Evolutionary conservation across 2,329 filamentous ascomycete species (phyloP), one percentile per base, ranked within the genome.

Genomic region (Stenocarpella maydis): DNA sequence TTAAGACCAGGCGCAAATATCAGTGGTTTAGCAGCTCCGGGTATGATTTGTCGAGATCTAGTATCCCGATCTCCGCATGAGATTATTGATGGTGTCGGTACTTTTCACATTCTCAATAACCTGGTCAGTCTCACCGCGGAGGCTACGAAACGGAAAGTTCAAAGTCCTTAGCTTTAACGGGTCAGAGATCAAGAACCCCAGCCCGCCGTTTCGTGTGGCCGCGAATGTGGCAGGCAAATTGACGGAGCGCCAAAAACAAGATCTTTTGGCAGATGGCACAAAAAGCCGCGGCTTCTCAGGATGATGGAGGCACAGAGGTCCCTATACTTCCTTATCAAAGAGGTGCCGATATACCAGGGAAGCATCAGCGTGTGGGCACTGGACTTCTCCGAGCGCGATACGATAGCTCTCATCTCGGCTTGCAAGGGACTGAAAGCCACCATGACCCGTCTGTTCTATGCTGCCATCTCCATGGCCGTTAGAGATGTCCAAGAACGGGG

Each of bases 181-280:
- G 21, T 43, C 37, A 14, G 37, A 58, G 12, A 58, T 6, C 21
- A 41, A 26, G 4, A 43, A 58, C 17, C 54, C 43, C 37, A 58
- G 54, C 54, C 54, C 54, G 19, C 54, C 54, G 4, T 58, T 58
- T 24, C 54, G 54, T 2, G 24, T 58, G 9, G 54, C 54, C 37
- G 54, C 37, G 37, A 58, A 58, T n/a, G 37, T 58, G 4, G 37
- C 54, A n/a, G 28, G 37, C 9, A 17, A 58, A 15, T 41, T 58
- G 54, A 58, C 54, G 1, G 37, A 58, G 3, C 21, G 15, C 5
- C 54, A 58, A 58, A 58, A 28, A 41, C 37, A 43, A 3, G 8
- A 58, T 28, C 37, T 58, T 34, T 19, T 7, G 41, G 21, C 53
- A 58, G 34, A 41, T 41, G 5, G 54, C 54, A n/a, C 54, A 58